Conservation (phyloP, 2,329 filamentous ascomycete species). For the Calonectria montana region DNA sequence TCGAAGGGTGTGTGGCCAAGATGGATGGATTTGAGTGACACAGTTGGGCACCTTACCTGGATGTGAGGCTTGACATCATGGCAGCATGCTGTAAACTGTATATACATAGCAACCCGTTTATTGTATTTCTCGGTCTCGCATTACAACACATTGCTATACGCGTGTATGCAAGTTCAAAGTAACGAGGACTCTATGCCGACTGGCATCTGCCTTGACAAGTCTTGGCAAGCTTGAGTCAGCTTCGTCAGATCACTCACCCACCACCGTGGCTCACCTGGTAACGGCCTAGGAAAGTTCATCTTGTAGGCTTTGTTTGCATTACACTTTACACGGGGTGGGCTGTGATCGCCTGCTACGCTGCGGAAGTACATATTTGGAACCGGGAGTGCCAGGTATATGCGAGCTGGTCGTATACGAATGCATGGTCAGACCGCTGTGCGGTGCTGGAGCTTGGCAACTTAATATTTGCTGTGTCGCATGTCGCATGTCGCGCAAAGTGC, state of each 20-base stretch:
- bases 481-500: constrained; percentile 6
- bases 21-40: neutral
- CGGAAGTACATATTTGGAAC: neutral
- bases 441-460: neutral
- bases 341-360: neutral
- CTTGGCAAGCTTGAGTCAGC: neutral
- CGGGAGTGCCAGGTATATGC: neutral
- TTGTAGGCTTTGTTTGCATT: neutral
- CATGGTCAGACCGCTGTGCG: neutral
- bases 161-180: neutral
- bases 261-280: neutral
- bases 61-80: neutral
- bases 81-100: neutral
- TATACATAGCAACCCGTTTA: neutral
- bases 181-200: neutral
- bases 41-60: neutral
- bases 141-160: neutral
- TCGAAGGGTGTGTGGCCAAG: neutral
- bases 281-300: neutral
- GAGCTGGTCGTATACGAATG: neutral
- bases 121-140: neutral
- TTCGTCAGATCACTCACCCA: neutral
- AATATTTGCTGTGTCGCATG: neutral
- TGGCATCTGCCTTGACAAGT: neutral
- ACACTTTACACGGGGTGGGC: neutral